Percentiles rank a stretch among this genome's conserved stretches.
These are phyloP conservation scores for Jackrogersella multiformis DNA, from an alignment of 495 filamentous ascomycete genomes.

Conservation along the genomic window DNA sequence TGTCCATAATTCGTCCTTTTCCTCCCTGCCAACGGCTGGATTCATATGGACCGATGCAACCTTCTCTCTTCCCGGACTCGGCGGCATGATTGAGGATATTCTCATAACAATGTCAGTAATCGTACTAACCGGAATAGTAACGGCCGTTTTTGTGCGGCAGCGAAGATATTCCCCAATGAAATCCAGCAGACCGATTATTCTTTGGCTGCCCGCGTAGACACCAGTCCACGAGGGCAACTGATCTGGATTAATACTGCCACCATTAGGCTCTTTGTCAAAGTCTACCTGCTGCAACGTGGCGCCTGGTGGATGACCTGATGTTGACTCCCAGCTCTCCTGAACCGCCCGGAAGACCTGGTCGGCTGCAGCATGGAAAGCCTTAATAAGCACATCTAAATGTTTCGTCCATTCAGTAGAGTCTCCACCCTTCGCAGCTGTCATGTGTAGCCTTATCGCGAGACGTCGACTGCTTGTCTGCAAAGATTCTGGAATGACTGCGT, in stretches of 20 bases:
- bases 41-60: constrained; percentile 62
- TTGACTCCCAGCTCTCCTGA: constrained; percentile 79
- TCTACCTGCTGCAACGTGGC: constrained; percentile 46
- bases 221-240: constrained; percentile 76
- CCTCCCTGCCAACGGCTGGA: constrained; percentile 74
- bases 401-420: constrained; percentile 77
- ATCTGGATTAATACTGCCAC: constrained; percentile 51
- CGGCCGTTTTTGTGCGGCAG: constrained; percentile 65
- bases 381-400: constrained; percentile 65
- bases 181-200: constrained; percentile 69
- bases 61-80: constrained; percentile 49
- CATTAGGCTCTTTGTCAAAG: constrained; percentile 52
- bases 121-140: constrained; percentile 70
- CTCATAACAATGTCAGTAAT: constrained; percentile 73
- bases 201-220: constrained; percentile 72
- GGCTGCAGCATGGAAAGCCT: constrained; percentile 70
- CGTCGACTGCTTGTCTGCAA: constrained; percentile 64
- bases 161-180: constrained; percentile 62
- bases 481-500: constrained; percentile 54
- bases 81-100: constrained; percentile 71
- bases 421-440: constrained; percentile 78
- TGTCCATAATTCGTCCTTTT: constrained; percentile 76
- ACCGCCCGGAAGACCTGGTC: constrained; percentile 80
- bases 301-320: constrained; percentile 57
- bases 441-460: constrained; percentile 73